Base-by-base conservation (phyloP, 1,139 yeast genomes). In the Schizosaccharomyces versatilis region DNA sequence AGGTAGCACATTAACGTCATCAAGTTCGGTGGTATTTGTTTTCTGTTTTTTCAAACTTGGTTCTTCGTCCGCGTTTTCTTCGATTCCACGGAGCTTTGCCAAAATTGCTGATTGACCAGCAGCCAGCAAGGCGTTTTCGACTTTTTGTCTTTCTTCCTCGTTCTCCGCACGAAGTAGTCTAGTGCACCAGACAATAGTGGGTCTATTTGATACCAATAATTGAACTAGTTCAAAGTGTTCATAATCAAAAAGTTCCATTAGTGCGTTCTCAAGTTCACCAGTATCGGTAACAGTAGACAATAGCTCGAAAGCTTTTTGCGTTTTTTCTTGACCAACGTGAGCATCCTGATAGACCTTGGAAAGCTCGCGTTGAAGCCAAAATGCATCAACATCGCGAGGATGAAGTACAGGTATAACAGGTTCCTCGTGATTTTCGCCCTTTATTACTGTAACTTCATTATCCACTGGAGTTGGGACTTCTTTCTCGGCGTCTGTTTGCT, bases 171-270 rank as follows among this genome's bases (percentile, higher is more conserved):
- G 66, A 2, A 73, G 66, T 42, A 75, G 65, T 55, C 68, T 69
- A 1, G 76, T 68, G 42, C 80, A 76, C 75, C 79, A 81, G 1
- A 74, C 75, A 6, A 82, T 67, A 53, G 70, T 66, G 61, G 72
- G 68, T 57, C 81, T 65, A 61, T 84, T 81, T 47, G 71, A 69
- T 15, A 77, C 67, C 38, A 83, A 64, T 8, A 66, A 62, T 47
- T 73, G 71, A 8, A 78, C 73, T 8, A 81, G 63, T 0, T 72
- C 75, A 49, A 73, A 68, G 55, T 77, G 70, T 49, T 76, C 78
- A 57, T 71, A 72, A 14, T 76, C 77, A 49, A 80, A 67, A 7
- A 77, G 59, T 47, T 72, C 75, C 66, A 74, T 67, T 12, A 83
- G 63, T 17, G 71, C 73, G 53, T 73, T 72, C 59, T 79, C 84